Base-by-base conservation (phyloP, 345 rosid genomes). In the Syzygium aqueum region DNA sequence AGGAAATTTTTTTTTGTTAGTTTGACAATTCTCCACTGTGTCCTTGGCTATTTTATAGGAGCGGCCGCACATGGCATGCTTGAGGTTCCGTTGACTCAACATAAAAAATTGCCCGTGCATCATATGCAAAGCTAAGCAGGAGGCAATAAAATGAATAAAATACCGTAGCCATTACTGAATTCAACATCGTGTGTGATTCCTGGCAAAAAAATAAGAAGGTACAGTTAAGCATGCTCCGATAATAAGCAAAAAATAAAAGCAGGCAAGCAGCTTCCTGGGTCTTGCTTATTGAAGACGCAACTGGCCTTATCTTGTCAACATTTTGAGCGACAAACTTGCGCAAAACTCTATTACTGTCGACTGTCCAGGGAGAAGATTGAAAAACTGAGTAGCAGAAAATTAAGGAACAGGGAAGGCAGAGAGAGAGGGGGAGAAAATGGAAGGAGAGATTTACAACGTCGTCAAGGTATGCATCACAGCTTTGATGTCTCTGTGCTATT, bases 391-490 rank as follows among this genome's bases (percentile, higher is more conserved):
- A 33, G 80, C 80, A 17, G 49, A 73, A 33, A 73, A 73, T 73
- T 17, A 73, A 33, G 25, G 49, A 37, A 19, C 46, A 10, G 78
- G 78, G 77, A 7, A 33, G 78, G 77, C 37, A 30, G 11, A 65
- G 59, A 54, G 27, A 8, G 11, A 30, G 40, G 77, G 22, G 80
- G 46, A 40, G 63, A 33, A 22, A 49, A 82, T 87, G 85, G 86
- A 63, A 22, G 63, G 87, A 19, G 92, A 89, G 83, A 5, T 91
- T 17, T 53, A 82, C 28, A 77, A 84, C 57, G 50, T 88, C 86
- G 5, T 84, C 63, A 85, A 86, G 84, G 90, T 91, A 53, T 88
- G 90, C 87, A 33, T 85, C 56, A 51, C 89, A 22, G 89, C 87
- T 78, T 57, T 89, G 11, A 25, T 84, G 28, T 88, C 91, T 40